A percentile compares a stretch with the other conserved stretches of the same genome.
Conservation (phyloP, 2,329 filamentous ascomycete genomes). For the Chalaropsis ovoidea region DNA sequence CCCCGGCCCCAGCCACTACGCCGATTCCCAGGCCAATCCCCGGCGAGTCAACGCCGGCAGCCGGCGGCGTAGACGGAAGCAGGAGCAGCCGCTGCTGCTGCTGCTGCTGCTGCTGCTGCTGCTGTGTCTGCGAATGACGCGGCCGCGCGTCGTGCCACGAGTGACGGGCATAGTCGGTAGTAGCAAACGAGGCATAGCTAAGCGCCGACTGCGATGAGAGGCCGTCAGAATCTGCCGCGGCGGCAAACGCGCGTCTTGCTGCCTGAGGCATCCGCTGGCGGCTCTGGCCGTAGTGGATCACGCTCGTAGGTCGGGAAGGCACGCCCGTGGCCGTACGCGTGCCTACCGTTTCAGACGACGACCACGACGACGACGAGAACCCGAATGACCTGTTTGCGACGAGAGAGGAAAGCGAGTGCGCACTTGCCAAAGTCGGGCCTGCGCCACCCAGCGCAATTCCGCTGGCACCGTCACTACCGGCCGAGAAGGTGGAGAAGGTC, state of each 20-base stretch:
- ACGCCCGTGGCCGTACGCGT: constrained; percentile 2
- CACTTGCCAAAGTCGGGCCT: constrained; percentile 4
- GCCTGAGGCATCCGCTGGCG: background rate
- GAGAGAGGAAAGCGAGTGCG: constrained; percentile 15
- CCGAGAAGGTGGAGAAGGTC: background rate
- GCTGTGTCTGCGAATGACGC: background rate
- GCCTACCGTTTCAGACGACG: constrained; percentile 11
- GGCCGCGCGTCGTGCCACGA: background rate
- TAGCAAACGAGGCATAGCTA: background rate
- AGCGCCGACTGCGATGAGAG: background rate
- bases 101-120: background rate
- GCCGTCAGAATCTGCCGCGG: background rate
- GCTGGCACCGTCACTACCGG: background rate
- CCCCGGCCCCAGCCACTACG: background rate
- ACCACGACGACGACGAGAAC: constrained; percentile 3
- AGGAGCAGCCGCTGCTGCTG: background rate
- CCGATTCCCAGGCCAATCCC: constrained; percentile 17
- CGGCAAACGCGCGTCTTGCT: background rate
- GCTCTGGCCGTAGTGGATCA: constrained; percentile 5
- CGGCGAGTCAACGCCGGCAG: background rate
- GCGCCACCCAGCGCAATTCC: background rate
- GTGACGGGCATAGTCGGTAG: background rate
- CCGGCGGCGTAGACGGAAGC: background rate
- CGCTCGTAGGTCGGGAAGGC: constrained; percentile 16
- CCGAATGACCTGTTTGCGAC: constrained; percentile 10